Evolutionary conservation across 208 protist genomes (phyloP).

Genomic region (Wallacemonas sp.): DNA sequence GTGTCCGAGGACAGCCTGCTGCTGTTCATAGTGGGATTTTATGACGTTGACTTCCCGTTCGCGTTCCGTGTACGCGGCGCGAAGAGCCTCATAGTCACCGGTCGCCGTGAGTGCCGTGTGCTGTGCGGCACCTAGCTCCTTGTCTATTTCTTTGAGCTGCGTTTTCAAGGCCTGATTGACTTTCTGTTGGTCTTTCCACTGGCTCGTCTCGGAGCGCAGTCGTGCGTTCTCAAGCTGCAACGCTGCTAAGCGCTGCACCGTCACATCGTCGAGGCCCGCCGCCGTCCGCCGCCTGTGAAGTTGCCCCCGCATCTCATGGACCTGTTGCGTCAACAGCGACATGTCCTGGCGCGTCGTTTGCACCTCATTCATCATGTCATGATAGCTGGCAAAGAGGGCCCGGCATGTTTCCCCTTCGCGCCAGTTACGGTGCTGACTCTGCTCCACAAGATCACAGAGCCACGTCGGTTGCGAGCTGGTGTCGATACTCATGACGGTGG

Average conservation of each 20-base stretch:
- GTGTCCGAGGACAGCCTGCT: not conserved
- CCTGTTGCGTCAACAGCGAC: not conserved
- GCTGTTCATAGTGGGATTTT: slow-evolving; percentile 3
- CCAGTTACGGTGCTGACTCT: slow-evolving; percentile 10
- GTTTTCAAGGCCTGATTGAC: not conserved
- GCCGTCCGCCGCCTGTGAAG: not conserved
- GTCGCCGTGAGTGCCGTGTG: not conserved
- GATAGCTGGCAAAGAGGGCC: slow-evolving; percentile 3
- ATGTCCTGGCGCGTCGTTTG: slow-evolving; percentile 3
- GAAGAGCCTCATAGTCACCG: not conserved
- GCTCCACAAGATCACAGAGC: not conserved
- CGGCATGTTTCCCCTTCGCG: not conserved
- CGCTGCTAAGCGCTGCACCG: not conserved
- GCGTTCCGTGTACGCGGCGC: not conserved
- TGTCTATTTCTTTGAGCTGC: not conserved
- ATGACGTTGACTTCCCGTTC: slow-evolving; percentile 2
- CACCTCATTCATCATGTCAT: not conserved
- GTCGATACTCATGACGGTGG: no score
- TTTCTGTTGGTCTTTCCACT: not conserved
- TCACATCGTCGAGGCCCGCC: not conserved
- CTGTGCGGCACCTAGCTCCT: not conserved
- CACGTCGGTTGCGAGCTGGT: not conserved
- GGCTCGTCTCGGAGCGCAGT: not conserved
- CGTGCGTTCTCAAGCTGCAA: slow-evolving; percentile 3
- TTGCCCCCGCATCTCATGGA: not conserved